A percentile compares a stretch with the other conserved stretches of the same genome.
Conservation (phyloP, 2,329 filamentous ascomycete genomes). For the Paraphaeosphaeria sporulosa region DNA sequence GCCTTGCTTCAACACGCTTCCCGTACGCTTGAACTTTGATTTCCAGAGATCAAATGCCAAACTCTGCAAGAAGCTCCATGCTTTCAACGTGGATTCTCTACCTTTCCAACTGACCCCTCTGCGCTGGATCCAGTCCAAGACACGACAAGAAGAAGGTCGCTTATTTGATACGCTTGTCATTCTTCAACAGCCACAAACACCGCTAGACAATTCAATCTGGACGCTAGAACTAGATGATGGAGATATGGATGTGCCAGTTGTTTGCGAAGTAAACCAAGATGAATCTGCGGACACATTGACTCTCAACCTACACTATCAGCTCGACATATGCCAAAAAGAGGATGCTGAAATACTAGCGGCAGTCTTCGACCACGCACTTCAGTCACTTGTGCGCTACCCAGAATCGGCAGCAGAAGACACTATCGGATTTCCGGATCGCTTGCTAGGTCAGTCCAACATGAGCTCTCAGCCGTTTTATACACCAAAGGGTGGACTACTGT, state of each 20-base stretch:
- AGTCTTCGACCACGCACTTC: slow-evolving; percentile 38
- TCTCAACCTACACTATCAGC: slow-evolving; percentile 67
- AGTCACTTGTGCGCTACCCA: slow-evolving; percentile 33
- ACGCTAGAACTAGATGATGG: slow-evolving; percentile 59
- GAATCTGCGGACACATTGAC: slow-evolving; percentile 60
- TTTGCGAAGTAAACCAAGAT: slow-evolving; percentile 75
- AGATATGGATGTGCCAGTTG: slow-evolving; percentile 77
- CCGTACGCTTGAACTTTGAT: slow-evolving; percentile 67
- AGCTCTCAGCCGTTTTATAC: slow-evolving; percentile 19
- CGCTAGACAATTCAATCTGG: slow-evolving; percentile 60
- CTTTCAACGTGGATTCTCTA: slow-evolving; percentile 67
- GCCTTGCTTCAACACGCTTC: slow-evolving; percentile 91
- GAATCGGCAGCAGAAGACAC: slow-evolving; percentile 32
- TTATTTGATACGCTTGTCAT: slow-evolving; percentile 85
- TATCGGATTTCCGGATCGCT: slow-evolving; percentile 25
- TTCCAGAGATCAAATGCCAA: slow-evolving; percentile 60
- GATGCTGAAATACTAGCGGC: slow-evolving; percentile 39
- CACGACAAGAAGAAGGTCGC: slow-evolving; percentile 55
- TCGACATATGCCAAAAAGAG: slow-evolving; percentile 31
- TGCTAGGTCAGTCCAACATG: slow-evolving; percentile 38
- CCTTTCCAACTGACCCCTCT: slow-evolving; percentile 78
- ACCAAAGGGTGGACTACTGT: slow-evolving; percentile 33
- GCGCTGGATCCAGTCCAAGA: slow-evolving; percentile 70
- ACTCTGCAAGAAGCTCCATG: slow-evolving; percentile 67
- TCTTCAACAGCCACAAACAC: slow-evolving; percentile 68